These are phyloP conservation scores for Borovskyia barvae DNA, from an alignment of 208 protist genomes.

Conservation along the genomic window DNA sequence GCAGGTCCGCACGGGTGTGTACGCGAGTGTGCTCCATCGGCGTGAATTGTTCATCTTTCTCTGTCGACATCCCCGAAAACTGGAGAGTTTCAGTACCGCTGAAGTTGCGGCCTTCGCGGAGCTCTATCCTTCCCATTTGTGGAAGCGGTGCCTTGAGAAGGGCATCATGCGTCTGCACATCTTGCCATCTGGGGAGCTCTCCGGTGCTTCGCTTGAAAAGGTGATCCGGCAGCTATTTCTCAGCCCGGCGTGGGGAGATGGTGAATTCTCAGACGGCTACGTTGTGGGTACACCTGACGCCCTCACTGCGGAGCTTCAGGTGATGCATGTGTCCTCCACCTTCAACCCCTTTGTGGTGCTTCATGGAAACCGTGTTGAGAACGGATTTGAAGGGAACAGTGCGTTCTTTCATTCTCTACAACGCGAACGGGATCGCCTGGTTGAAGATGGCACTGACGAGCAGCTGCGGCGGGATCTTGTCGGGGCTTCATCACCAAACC, in stretches of 20 bases:
- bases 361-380: constrained; percentile 63
- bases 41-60: constrained; percentile 20
- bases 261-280: constrained; percentile 1
- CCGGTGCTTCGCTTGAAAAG: constrained; percentile 2
- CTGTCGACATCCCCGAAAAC: constrained; percentile 1
- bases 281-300: background rate
- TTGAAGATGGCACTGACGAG: constrained; percentile 24
- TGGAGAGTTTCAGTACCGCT: constrained; percentile 6
- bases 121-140: background rate
- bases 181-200: background rate
- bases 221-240: constrained; percentile 23
- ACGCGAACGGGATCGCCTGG: constrained; percentile 35
- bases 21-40: constrained; percentile 53
- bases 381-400: constrained; percentile 43
- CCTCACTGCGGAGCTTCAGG: constrained; percentile 1
- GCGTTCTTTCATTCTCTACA: constrained; percentile 31
- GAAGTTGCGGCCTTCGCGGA: constrained; percentile 25
- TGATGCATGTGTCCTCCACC: constrained; percentile 9
- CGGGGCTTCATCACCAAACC: background rate
- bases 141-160: constrained; percentile 6
- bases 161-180: constrained; percentile 14
- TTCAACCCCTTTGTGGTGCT: constrained; percentile 73
- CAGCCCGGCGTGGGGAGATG: constrained; percentile 13
- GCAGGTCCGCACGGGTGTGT: constrained; percentile 61
- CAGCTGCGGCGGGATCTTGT: constrained; percentile 11